These are phyloP conservation scores for Cryptococcus sp. DNA, from an alignment of 1,284 basidiomycete genomes.

Conservation along the genomic window DNA sequence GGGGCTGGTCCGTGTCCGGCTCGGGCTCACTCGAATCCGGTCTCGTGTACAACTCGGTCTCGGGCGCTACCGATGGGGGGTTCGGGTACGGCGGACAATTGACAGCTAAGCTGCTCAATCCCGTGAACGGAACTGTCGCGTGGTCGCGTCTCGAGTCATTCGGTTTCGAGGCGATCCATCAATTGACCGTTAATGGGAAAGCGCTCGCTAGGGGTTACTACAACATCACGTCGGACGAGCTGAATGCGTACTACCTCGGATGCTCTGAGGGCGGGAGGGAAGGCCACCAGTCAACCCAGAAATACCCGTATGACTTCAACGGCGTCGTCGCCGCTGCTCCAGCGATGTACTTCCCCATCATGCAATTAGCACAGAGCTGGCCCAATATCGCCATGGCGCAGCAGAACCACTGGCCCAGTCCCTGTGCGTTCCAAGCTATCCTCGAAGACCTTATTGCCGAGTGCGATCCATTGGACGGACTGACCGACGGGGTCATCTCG, in stretches of 20 bases:
- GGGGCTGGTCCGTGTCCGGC: too few relatives aligned
- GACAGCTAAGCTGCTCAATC: too few relatives aligned
- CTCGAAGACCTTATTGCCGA: constrained; percentile 5
- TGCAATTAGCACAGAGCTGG: constrained; percentile 3
- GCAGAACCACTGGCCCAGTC: constrained; percentile 5
- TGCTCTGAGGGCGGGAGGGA: constrained; percentile 43
- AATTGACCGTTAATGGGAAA: constrained; percentile 13
- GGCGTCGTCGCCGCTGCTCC: constrained; percentile 44
- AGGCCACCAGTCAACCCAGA: constrained; percentile 26
- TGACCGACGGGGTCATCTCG: constrained; percentile 14
- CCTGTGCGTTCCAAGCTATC: constrained; percentile 12
- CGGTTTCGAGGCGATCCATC: constrained; percentile 11
- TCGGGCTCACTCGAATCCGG: too few relatives aligned
- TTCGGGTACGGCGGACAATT: too few relatives aligned
- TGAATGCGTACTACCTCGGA: constrained; percentile 20
- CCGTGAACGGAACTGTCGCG: constrained; percentile 13
- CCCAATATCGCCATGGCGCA: constrained; percentile 3
- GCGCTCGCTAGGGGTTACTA: constrained; percentile 12
- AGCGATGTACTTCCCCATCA: constrained; percentile 27
- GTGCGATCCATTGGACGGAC: constrained; percentile 17
- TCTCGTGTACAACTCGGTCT: too few relatives aligned
- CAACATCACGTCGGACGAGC: background rate
- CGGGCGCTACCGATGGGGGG: too few relatives aligned
- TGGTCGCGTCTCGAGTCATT: constrained; percentile 1
- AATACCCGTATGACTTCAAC: constrained; percentile 43